Conservation (phyloP, 2,329 filamentous ascomycete species). For the Alternaria sp. region DNA sequence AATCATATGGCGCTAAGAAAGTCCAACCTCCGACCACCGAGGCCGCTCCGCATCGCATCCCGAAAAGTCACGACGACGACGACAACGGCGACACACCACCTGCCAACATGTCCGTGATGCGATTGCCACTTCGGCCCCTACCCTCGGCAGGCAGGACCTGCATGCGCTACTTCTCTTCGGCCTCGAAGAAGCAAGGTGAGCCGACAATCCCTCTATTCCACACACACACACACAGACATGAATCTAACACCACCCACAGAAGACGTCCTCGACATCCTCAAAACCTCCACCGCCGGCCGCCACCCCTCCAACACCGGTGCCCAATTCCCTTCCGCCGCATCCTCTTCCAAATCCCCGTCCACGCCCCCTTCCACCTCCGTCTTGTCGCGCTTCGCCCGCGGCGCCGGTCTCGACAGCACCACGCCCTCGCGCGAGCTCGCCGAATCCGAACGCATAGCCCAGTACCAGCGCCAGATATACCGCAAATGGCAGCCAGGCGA, state of each 20-base stretch:
- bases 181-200: conserved; percentile 30
- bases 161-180: conserved; percentile 38
- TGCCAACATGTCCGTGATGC: conserved; percentile 34
- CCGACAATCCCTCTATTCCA: neutral
- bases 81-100: conserved; percentile 13
- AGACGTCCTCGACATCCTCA: conserved; percentile 33
- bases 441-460: conserved; percentile 46
- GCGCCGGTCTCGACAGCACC: conserved; percentile 30
- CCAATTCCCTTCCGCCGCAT: too few relatives aligned
- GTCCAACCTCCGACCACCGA: conserved; percentile 22
- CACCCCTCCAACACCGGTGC: conserved; percentile 9
- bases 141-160: conserved; percentile 17
- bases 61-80: conserved; percentile 18
- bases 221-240: neutral
- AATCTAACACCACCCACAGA: conserved; percentile 22
- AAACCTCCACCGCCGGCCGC: conserved; percentile 15
- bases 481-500: conserved; percentile 81
- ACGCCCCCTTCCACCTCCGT: neutral
- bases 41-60: conserved; percentile 15
- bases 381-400: conserved; percentile 25
- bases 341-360: too few relatives aligned
- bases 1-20: conserved; percentile 30
- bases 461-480: conserved; percentile 69
- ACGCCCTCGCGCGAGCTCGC: conserved; percentile 32
- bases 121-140: conserved; percentile 23